These are phyloP conservation scores for Coniochaeta sp. DNA, from an alignment of 2,329 filamentous ascomycete genomes.

Conservation along the genomic window DNA sequence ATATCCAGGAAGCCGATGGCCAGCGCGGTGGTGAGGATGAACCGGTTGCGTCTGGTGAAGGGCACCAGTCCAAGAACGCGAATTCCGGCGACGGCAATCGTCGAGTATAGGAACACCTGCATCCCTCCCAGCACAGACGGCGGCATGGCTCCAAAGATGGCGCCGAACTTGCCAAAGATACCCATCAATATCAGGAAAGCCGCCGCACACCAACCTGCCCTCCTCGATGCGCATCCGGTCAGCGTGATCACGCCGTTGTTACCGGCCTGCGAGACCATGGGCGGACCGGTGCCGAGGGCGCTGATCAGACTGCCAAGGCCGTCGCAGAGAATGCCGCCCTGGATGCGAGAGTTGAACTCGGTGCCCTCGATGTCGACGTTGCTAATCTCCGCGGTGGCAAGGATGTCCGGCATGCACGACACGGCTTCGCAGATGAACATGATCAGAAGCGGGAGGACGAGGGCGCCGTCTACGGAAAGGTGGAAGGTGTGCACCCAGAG, in stretches of 20 bases:
- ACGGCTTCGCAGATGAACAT: slow-evolving; percentile 64
- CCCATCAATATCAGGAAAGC: slow-evolving; percentile 64
- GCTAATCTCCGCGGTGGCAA: slow-evolving; percentile 42
- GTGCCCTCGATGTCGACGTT: slow-evolving; percentile 51
- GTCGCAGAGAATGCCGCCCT: slow-evolving; percentile 61
- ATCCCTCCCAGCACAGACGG: slow-evolving; percentile 37
- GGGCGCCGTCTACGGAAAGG: slow-evolving; percentile 56
- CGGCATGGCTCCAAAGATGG: slow-evolving; percentile 60
- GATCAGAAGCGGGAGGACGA: slow-evolving; percentile 59
- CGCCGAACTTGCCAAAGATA: slow-evolving; percentile 64
- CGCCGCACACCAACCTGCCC: slow-evolving; percentile 59
- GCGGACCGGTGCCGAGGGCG: slow-evolving; percentile 59
- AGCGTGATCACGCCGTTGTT: slow-evolving; percentile 65
- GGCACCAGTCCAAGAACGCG: slow-evolving; percentile 56
- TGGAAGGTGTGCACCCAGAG: slow-evolving; percentile 65
- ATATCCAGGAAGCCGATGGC: slow-evolving; percentile 49
- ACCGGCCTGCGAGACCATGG: slow-evolving; percentile 62
- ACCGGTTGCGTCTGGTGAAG: slow-evolving; percentile 59
- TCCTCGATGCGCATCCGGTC: slow-evolving; percentile 61
- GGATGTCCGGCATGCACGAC: slow-evolving; percentile 51
- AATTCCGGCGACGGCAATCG: slow-evolving; percentile 59
- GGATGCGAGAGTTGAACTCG: slow-evolving; percentile 61
- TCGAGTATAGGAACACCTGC: slow-evolving; percentile 59
- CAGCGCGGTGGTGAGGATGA: slow-evolving; percentile 54
- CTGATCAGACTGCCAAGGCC: slow-evolving; percentile 58